A percentile compares a stretch with the other conserved stretches of the same genome.
Conservation (phyloP, 176 grass and related monocot species). For the Zizania latifolia region DNA sequence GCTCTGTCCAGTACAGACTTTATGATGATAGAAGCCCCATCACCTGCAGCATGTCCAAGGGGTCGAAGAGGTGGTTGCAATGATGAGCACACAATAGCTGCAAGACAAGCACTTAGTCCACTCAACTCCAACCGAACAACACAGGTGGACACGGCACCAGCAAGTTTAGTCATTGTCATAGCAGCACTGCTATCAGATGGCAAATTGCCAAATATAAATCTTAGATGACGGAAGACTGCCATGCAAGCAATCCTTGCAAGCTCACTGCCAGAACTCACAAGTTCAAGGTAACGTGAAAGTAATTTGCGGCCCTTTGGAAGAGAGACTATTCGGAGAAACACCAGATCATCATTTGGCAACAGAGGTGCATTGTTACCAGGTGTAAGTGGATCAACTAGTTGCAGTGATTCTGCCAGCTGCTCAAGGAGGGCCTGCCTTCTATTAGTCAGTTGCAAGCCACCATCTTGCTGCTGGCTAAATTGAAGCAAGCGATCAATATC, state of each 20-base stretch:
- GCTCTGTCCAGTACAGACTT: slow-evolving; percentile 67
- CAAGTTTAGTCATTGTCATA: slow-evolving; percentile 42
- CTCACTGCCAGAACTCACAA: slow-evolving; percentile 45
- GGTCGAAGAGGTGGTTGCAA: slow-evolving; percentile 75
- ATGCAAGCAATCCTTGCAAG: slow-evolving; percentile 63
- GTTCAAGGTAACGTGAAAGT: slow-evolving; percentile 50
- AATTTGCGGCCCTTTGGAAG: slow-evolving; percentile 79
- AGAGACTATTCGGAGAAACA: slow-evolving; percentile 70
- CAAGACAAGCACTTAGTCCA: slow-evolving; percentile 75
- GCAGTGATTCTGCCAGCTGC: slow-evolving; percentile 63
- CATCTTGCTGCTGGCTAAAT: slow-evolving; percentile 69
- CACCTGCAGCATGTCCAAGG: slow-evolving; percentile 54
- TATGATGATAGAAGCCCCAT: slow-evolving; percentile 65
- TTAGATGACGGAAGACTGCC: slow-evolving; percentile 69
- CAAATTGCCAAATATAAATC: slow-evolving; percentile 59
- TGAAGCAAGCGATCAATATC: slow-evolving; percentile 69
- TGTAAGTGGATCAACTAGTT: slow-evolving; percentile 68
- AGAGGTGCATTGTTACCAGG: slow-evolving; percentile 36
- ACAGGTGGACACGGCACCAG: slow-evolving; percentile 39
- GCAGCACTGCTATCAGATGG: slow-evolving; percentile 41
- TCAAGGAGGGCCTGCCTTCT: slow-evolving; percentile 62
- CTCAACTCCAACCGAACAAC: slow-evolving; percentile 58
- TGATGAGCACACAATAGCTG: slow-evolving; percentile 71
- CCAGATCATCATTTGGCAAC: slow-evolving; percentile 56
- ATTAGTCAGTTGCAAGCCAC: slow-evolving; percentile 55